Conservation (phyloP, 257 asterid genomes). For the Primulina eburnea region DNA sequence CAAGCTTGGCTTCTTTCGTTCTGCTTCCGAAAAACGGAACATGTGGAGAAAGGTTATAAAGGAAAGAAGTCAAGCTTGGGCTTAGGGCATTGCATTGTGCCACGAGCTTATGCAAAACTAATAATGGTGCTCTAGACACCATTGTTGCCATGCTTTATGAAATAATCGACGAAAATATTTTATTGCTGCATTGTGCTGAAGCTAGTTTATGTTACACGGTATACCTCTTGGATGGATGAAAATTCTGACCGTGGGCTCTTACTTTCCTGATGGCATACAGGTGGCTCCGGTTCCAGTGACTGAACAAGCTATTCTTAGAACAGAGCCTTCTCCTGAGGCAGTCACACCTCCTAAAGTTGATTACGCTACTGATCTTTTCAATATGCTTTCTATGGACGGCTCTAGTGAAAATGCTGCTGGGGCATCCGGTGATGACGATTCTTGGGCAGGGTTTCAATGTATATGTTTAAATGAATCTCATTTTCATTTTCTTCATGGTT, state of each 20-base stretch:
- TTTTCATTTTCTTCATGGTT: slow-evolving; percentile 17
- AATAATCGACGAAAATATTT: neutral
- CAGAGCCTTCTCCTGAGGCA: slow-evolving; percentile 45
- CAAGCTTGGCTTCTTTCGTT: neutral
- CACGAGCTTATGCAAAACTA: slow-evolving; percentile 6
- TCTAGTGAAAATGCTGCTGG: slow-evolving; percentile 56
- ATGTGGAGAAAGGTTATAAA: neutral
- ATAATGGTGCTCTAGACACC: neutral
- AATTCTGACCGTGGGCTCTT: slow-evolving; percentile 10
- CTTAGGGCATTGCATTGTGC: neutral
- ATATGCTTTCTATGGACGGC: slow-evolving; percentile 75
- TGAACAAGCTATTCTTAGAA: slow-evolving; percentile 49
- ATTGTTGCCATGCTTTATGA: slow-evolving; percentile 11
- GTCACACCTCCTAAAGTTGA: slow-evolving; percentile 69
- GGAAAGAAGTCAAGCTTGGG: neutral
- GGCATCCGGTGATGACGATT: slow-evolving; percentile 63
- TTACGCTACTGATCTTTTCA: slow-evolving; percentile 87
- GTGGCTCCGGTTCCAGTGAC: slow-evolving; percentile 56
- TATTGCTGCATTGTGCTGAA: neutral
- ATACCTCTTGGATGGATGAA: slow-evolving; percentile 1
- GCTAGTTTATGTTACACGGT: neutral
- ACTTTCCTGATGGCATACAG: slow-evolving; percentile 39
- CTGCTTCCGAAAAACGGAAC: neutral
- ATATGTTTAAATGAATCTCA: slow-evolving; percentile 31
- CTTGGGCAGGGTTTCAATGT: slow-evolving; percentile 97